Conservation (phyloP, 2,329 filamentous ascomycete species). For the Neopestalotiopsis rosae region DNA sequence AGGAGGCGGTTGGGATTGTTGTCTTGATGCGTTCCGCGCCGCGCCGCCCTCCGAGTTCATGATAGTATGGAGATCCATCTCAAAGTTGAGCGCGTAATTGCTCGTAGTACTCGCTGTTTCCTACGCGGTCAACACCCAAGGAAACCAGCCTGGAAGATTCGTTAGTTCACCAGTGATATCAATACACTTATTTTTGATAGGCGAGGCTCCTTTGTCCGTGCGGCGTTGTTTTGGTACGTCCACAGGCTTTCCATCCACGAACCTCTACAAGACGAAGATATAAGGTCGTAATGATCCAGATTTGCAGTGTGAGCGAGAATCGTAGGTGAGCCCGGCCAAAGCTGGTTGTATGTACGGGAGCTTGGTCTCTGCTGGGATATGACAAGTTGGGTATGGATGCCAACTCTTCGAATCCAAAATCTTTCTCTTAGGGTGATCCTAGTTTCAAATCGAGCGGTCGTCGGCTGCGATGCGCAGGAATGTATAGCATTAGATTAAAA, state of each 20-base stretch:
- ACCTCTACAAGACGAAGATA: neutral
- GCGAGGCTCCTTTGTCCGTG: neutral
- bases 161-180: neutral
- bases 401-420: neutral
- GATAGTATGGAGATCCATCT: constrained; percentile 60
- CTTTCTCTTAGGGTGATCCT: neutral
- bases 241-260: constrained; percentile 5
- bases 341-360: neutral
- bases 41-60: constrained; percentile 55
- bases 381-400: neutral
- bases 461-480: neutral
- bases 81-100: constrained; percentile 17
- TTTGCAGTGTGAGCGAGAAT: neutral
- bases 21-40: constrained; percentile 35
- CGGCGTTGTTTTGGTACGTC: neutral
- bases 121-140: neutral
- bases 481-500: constrained; percentile 8
- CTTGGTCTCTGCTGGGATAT: neutral
- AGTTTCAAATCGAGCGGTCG: neutral
- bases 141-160: neutral
- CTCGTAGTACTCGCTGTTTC: neutral
- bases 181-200: neutral
- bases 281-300: neutral
- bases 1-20: constrained; percentile 30
- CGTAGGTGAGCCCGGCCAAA: neutral